A percentile compares a stretch with the other conserved stretches of the same genome.
Evolutionary conservation across 1,284 basidiomycete genomes (phyloP).

Genomic region (Exobasidium rhododendri): DNA sequence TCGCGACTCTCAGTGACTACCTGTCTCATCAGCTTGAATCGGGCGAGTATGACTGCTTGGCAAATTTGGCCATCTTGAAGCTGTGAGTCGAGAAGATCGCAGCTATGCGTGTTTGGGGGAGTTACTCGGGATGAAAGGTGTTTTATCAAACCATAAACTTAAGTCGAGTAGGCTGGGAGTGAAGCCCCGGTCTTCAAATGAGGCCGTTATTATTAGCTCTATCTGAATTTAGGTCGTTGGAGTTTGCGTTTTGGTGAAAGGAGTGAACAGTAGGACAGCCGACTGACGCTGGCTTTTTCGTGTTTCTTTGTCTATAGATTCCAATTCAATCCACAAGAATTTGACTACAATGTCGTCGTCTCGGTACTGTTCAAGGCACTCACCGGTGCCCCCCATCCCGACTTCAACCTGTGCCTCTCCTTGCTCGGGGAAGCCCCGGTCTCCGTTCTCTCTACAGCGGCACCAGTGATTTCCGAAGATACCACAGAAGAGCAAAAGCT

Average conservation of each 20-base stretch:
- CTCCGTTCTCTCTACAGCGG: slow-evolving; percentile 16
- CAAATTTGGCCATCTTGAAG: slow-evolving; percentile 84
- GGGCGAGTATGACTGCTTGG: slow-evolving; percentile 78
- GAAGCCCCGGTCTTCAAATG: slow-evolving; percentile 36
- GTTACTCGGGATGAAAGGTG: neutral
- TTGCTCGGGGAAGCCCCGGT: slow-evolving; percentile 68
- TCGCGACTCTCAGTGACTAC: slow-evolving; percentile 88
- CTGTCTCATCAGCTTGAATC: slow-evolving; percentile 84
- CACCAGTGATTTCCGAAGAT: slow-evolving; percentile 24
- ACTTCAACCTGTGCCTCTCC: slow-evolving; percentile 89
- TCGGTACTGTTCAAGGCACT: slow-evolving; percentile 92
- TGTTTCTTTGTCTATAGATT: slow-evolving; percentile 65
- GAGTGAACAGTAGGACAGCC: neutral
- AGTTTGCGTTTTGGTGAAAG: too few species aligned
- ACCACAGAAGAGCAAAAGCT: slow-evolving; percentile 21
- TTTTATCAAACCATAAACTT: neutral
- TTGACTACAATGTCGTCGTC: slow-evolving; percentile 86
- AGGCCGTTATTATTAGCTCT: slow-evolving; percentile 53
- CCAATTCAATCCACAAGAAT: slow-evolving; percentile 91
- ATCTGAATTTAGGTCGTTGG: slow-evolving; percentile 33
- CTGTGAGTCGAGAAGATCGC: slow-evolving; percentile 61
- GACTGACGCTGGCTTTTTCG: too few species aligned
- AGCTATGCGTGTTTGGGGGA: slow-evolving; percentile 3
- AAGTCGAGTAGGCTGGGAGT: slow-evolving; percentile 30
- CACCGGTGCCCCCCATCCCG: slow-evolving; percentile 71